Evolutionary conservation across 345 rosid genomes (phyloP).

Genomic region (Cardiospermum halicacabum): DNA sequence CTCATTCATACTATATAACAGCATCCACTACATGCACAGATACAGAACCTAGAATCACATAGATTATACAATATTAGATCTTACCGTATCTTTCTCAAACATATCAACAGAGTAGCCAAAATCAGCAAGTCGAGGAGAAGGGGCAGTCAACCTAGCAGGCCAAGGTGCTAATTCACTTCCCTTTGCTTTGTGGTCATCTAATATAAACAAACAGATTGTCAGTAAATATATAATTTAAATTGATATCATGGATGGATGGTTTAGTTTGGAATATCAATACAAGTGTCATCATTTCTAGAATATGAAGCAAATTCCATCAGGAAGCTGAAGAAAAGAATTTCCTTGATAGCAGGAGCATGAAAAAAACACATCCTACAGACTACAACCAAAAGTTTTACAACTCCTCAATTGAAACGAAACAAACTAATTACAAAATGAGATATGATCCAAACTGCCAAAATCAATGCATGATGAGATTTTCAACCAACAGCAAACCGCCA

Average conservation of each 20-base stretch:
- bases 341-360: background rate
- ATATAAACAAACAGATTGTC: conserved; percentile 13
- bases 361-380: background rate
- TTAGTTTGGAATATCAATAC: background rate
- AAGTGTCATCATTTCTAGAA: background rate
- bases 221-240: conserved; percentile 8
- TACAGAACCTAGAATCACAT: background rate
- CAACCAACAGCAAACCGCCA: background rate
- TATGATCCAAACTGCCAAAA: background rate
- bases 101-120: conserved; percentile 72
- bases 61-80: conserved; percentile 1
- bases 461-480: background rate
- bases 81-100: conserved; percentile 89
- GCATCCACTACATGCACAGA: conserved; percentile 1
- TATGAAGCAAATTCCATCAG: background rate
- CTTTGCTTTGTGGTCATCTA: conserved; percentile 69
- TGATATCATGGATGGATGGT: background rate
- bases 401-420: background rate
- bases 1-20: background rate
- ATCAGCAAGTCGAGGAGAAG: conserved; percentile 90
- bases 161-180: conserved; percentile 98
- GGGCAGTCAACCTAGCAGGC: conserved; percentile 85
- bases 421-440: background rate
- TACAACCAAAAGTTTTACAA: background rate
- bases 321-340: too few species aligned